Evolutionary conservation across 129 eudicot genomes (phyloP).

Genomic region (Artemisia argyi): DNA sequence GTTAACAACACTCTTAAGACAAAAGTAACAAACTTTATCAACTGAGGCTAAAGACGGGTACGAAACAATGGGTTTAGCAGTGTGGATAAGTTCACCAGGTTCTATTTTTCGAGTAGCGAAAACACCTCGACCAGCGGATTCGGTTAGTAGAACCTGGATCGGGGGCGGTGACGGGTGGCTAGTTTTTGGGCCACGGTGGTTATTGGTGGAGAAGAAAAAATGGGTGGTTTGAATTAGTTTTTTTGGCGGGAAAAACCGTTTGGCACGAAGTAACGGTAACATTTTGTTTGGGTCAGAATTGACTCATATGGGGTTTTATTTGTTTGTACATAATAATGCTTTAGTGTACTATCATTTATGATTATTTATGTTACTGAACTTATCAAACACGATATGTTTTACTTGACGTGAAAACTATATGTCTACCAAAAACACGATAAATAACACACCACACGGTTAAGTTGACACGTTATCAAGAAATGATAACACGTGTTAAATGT

Average conservation of each 20-base stretch:
- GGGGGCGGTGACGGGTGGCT: conserved; percentile 60
- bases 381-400: too few relatives aligned
- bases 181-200: conserved; percentile 22
- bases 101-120: conserved; percentile 79
- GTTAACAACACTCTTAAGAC: conserved; percentile 45
- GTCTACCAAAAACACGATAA: too few relatives aligned
- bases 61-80: conserved; percentile 66
- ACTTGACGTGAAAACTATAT: too few relatives aligned
- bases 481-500: too few relatives aligned
- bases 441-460: too few relatives aligned
- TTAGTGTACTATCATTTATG: too few relatives aligned
- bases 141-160: conserved; percentile 65
- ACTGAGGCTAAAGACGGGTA: conserved; percentile 66
- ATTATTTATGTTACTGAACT: too few relatives aligned
- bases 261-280: conserved; percentile 35
- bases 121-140: conserved; percentile 84
- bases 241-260: conserved; percentile 20
- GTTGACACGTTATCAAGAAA: too few relatives aligned
- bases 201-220: conserved; percentile 38
- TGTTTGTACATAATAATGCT: too few relatives aligned
- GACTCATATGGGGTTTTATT: too few relatives aligned
- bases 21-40: conserved; percentile 60
- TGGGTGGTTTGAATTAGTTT: conserved; percentile 18
- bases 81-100: conserved; percentile 81
- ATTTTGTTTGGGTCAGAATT: conserved; percentile 22